A percentile compares a stretch with the other conserved stretches of the same genome.
These are phyloP conservation scores for Penicillium fuscoglaucum DNA, from an alignment of 2,329 filamentous ascomycete species.

Conservation along the genomic window DNA sequence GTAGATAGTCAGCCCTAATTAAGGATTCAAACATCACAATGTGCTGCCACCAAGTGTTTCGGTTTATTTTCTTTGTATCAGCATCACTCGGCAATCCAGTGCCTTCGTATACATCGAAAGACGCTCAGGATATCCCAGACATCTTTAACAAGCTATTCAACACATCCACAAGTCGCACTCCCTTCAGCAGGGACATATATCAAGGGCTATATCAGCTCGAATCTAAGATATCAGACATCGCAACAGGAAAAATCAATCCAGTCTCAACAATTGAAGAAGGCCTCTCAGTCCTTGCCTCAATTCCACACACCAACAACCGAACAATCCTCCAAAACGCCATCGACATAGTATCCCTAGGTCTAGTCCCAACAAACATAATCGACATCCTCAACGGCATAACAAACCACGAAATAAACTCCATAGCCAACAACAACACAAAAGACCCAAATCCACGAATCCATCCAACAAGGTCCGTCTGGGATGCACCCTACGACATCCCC, in stretches of 20 bases:
- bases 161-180: neutral
- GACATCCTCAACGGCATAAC: neutral
- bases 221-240: neutral
- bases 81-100: neutral
- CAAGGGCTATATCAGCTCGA: neutral
- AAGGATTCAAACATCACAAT: neutral
- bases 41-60: neutral
- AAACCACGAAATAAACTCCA: conserved; percentile 9
- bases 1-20: neutral
- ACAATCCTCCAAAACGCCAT: conserved; percentile 1
- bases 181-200: neutral
- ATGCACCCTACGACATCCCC: conserved; percentile 9
- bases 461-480: neutral
- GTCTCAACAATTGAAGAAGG: neutral
- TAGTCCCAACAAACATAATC: conserved; percentile 1
- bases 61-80: neutral
- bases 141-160: neutral
- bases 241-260: neutral
- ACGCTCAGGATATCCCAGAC: neutral
- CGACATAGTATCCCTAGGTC: neutral
- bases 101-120: neutral
- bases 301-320: neutral
- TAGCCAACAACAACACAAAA: conserved; percentile 8
- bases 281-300: neutral
- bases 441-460: neutral